Evolutionary conservation across 352 stramenopile species (phyloP), one percentile per base, ranked within the genome.

Genomic region (Phytophthora parvispora): DNA sequence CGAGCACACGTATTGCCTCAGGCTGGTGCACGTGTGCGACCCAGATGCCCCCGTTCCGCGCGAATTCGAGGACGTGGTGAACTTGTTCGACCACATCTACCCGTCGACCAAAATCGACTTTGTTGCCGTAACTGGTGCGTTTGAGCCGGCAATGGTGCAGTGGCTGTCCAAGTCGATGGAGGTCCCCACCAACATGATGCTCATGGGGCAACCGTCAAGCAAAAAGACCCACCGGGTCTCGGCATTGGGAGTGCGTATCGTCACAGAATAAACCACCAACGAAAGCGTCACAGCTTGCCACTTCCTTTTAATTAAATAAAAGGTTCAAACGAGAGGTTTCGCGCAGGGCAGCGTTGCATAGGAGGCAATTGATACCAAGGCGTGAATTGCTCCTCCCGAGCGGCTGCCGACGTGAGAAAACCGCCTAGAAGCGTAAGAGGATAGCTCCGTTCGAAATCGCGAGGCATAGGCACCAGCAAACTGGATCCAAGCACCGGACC

Each of bases 41-140:
- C 60, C 54, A 7, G 51, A 72, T 27, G 72, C 57, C 3, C 62
- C 60, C 2, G 65, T 80, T 24, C 77, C 77, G 20, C 66, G 47
- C 10, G 74, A 82, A 49, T 78, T 78, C 51, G 59, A 75, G 27
- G 53, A 90, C 27, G 83, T 91, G 49, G 88, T 94, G 31, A 80
- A 80, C 38, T 82, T 94, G 20, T 92, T 97, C 50, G 90, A 96
- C 72, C 81, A 88, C 58, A 96, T 98, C 60, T 98, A 98, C 75
- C 93, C 93, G 54, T 87, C 86, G 59, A 78, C 96, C 51, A 95
- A 97, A 77, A 94, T 97, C 56, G 90, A 94, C 60, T 89, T 98
- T 32, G 68, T 98, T 3, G 82, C 86, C 18, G 75, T 98, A 29
- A 81, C 83, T n/a, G 89, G 90, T 10, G 64, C 66, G 6, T 93